Evolutionary conservation across 2,329 filamentous ascomycete species (phyloP).

Genomic region (Fusarium humuli): DNA sequence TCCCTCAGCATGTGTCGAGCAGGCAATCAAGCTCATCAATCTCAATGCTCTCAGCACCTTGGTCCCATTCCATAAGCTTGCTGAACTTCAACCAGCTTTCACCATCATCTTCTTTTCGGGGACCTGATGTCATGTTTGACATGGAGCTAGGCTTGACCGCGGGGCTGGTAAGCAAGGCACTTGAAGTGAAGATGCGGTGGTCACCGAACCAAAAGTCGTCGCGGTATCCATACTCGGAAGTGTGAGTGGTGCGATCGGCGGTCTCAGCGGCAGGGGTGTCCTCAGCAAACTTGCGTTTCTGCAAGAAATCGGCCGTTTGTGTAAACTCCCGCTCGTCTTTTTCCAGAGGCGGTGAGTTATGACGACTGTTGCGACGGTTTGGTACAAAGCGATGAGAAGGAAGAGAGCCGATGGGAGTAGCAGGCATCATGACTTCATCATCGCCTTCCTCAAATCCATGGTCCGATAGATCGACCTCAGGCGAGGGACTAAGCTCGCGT

Average conservation of each 20-base stretch:
- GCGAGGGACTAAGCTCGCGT: conserved; percentile 84
- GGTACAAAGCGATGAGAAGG: conserved; percentile 59
- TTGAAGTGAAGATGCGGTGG: conserved; percentile 51
- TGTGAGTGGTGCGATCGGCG: conserved; percentile 46
- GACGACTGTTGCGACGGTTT: conserved; percentile 62
- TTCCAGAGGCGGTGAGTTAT: conserved; percentile 89
- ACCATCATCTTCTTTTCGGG: conserved; percentile 54
- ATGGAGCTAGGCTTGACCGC: conserved; percentile 58
- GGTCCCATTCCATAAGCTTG: conserved; percentile 67
- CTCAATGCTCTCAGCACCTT: conserved; percentile 88
- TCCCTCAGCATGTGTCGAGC: conserved; percentile 75
- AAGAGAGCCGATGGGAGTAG: conserved; percentile 73
- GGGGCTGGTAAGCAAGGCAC: conserved; percentile 65
- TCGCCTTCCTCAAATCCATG: conserved; percentile 84
- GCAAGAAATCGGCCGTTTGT: conserved; percentile 89
- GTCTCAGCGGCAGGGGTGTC: conserved; percentile 50
- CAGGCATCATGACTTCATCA: conserved; percentile 68
- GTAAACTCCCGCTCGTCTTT: conserved; percentile 97
- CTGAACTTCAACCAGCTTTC: conserved; percentile 57
- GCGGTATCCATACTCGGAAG: conserved; percentile 52
- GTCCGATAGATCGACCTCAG: conserved; percentile 90
- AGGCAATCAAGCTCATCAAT: conserved; percentile 93
- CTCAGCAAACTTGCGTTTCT: conserved; percentile 69
- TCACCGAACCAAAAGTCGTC: conserved; percentile 68
- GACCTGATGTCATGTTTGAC: conserved; percentile 41